Evolutionary conservation across 1,139 yeast species (phyloP).

Genomic region (Magnusiomyces clavatus): DNA sequence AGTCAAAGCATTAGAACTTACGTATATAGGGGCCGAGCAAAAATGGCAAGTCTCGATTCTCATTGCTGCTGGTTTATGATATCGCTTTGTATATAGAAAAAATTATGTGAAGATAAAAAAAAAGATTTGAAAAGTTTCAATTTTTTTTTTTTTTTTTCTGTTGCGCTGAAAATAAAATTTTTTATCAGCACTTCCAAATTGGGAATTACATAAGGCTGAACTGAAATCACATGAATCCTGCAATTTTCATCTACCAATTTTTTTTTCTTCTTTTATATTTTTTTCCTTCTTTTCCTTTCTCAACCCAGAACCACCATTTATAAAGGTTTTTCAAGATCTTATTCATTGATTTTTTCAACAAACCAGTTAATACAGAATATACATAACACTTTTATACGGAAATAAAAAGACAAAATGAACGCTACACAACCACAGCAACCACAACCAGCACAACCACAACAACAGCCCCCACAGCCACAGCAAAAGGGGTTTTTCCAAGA

Average conservation of each 20-base stretch:
- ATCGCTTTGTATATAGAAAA: neutral
- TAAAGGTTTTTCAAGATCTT: too few relatives aligned
- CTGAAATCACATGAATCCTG: too few relatives aligned
- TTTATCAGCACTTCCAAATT: neutral
- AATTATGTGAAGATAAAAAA: neutral
- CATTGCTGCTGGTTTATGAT: constrained; percentile 39
- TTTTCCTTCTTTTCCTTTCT: too few relatives aligned
- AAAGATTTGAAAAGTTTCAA: neutral
- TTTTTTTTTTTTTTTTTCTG: neutral
- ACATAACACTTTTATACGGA: too few relatives aligned
- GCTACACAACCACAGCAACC: too few relatives aligned
- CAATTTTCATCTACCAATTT: too few relatives aligned
- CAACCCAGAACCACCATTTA: too few relatives aligned
- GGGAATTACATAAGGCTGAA: too few relatives aligned
- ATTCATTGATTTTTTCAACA: too few relatives aligned
- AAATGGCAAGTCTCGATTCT: constrained; percentile 93
- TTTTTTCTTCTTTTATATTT: too few relatives aligned
- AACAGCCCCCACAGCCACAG: neutral
- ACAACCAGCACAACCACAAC: neutral
- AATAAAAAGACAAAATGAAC: too few relatives aligned
- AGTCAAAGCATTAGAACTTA: constrained; percentile 12
- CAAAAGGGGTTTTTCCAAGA: constrained; percentile 12
- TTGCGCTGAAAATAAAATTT: neutral
- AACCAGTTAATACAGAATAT: too few relatives aligned
- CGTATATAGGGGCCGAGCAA: constrained; percentile 91